Conservation (phyloP, 441 rosid genomes). For the Gossypium laxum region DNA sequence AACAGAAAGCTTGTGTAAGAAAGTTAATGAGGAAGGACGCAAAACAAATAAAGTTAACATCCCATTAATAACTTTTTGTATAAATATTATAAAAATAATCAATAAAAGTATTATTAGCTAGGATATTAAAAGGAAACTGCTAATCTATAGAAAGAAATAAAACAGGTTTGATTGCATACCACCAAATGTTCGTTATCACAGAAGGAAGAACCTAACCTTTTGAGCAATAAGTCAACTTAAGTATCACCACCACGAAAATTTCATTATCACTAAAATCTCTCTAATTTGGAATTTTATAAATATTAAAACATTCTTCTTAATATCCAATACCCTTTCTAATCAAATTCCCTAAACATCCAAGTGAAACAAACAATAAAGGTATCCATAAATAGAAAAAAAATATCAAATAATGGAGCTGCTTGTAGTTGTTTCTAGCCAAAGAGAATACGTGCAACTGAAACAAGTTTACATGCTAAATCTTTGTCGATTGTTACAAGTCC, state of each 20-base stretch:
- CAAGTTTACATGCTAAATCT: not conserved
- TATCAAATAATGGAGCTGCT: not conserved
- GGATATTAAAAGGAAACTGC: not conserved
- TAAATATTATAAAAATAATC: not conserved
- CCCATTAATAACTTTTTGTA: not conserved
- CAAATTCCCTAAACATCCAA: not conserved
- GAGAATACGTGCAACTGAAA: not conserved
- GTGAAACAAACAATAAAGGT: not conserved
- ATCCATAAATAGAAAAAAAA: not conserved
- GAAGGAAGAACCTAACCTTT: too few relatives aligned
- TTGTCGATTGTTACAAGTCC: not conserved
- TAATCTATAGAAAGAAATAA: not conserved
- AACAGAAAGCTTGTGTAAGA: not conserved
- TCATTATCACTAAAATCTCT: not conserved
- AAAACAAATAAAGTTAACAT: not conserved
- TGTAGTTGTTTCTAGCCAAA: not conserved
- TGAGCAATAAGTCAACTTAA: too few relatives aligned
- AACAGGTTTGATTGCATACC: not conserved
- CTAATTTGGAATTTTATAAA: not conserved
- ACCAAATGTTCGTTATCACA: not conserved
- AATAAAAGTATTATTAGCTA: too few relatives aligned
- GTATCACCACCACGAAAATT: not conserved
- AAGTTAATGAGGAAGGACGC: not conserved
- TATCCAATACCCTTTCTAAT: not conserved
- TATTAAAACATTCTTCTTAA: not conserved